Base-by-base conservation (phyloP, 192 early-diverging fungal genomes). In the Rhizophagus sp. region DNA sequence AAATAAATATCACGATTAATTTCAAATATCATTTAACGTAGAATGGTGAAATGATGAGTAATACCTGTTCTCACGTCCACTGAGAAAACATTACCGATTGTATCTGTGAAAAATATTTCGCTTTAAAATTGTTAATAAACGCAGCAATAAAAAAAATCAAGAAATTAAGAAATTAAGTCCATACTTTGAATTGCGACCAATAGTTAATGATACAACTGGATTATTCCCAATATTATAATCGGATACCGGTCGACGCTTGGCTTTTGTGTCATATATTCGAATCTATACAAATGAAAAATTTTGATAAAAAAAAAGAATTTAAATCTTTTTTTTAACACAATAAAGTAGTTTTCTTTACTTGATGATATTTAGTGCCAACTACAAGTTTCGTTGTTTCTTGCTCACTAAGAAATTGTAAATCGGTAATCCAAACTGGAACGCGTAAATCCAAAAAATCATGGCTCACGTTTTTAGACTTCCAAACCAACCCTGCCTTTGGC, bases 341-440 rank as follows among this genome's bases (percentile, higher is more conserved):
- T 11, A 66, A 33, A 27, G 34, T 4, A 27, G 33, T 3, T 13
- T 33, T 66, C 11, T 19, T 50, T 89, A 86, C 88, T 78, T 94
- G 92, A 74, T 89, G 85, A 82, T 93, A 82, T 64, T 92, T 90
- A 0, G 97, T 95, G 11, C 89, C 89, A 25, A 91, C 88, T 25
- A 89, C 92, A 36, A 98, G 68, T 25, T 84, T 74, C 8, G 87
- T 86, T 3, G 79, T 79, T 39, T 90, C 88, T n/a, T 82, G 82
- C 69, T 88, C 87, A 81, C 76, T 85, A 39, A 93, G 64, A 81
- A 94, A 98, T 82, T 90, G 87, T 39, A 97, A 76, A 81, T 96
- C 93, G 2, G 94, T 96, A 71, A 96, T 91, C 93, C 96, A 97
- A 17, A 98, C 91, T 8, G 94, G 95, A 52, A 94, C 91, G 25